phyloP scores from a whole-genome alignment of 306 rosid species.

The Fragaria vesca region DNA sequence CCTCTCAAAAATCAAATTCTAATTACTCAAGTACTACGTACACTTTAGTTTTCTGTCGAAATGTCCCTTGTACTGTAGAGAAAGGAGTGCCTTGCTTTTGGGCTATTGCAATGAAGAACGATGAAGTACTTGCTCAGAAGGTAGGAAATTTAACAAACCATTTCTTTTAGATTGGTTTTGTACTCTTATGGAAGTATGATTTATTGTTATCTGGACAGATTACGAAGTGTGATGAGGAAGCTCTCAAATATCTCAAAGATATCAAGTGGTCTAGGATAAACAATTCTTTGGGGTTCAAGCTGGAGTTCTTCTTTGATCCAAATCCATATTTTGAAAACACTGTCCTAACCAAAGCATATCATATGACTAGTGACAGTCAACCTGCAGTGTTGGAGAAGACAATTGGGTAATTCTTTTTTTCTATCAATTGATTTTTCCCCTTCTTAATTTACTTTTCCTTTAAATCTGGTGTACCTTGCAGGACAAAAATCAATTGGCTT shows the following conservation, averaged over 20 bases:
- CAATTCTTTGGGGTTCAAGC: conserved; percentile 71
- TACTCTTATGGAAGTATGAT: conserved; percentile 13
- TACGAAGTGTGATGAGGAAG: conserved; percentile 35
- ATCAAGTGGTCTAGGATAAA: conserved; percentile 71
- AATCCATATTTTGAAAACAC: conserved; percentile 66
- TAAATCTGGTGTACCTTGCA: conserved; percentile 24
- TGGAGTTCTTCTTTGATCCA: conserved; percentile 66
- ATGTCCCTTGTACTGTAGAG: conserved; percentile 37
- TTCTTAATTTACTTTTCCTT: not conserved
- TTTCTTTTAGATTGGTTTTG: not conserved
- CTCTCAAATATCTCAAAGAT: conserved; percentile 51
- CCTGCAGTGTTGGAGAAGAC: conserved; percentile 64
- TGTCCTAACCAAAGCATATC: conserved; percentile 67
- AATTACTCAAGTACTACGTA: conserved; percentile 12
- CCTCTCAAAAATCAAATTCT: conserved; percentile 10
- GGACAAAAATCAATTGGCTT: conserved; percentile 78
- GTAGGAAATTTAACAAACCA: conserved; percentile 27
- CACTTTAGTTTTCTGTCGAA: conserved; percentile 21
- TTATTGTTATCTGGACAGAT: conserved; percentile 36
- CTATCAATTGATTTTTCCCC: conserved; percentile 9
- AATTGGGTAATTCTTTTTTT: conserved; percentile 50
- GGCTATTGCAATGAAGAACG: conserved; percentile 74
- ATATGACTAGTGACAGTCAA: conserved; percentile 64
- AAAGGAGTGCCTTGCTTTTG: conserved; percentile 82
- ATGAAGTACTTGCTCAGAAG: conserved; percentile 69